Percentiles rank a stretch among this genome's conserved stretches.
phyloP scores from a whole-genome alignment of 176 grass and related monocot species.

The Musa troglodytarum region DNA sequence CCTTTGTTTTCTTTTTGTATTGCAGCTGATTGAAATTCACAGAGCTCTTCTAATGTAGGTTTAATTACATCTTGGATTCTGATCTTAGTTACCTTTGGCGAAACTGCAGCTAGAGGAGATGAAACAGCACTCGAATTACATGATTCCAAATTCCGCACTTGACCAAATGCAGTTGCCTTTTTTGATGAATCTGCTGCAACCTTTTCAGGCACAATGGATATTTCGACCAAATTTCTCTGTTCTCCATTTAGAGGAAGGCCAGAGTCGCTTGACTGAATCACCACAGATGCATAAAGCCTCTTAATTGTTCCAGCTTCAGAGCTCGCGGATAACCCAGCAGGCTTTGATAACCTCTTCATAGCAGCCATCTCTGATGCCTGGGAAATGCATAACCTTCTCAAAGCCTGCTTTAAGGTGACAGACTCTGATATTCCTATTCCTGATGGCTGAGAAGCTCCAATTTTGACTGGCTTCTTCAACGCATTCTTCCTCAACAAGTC shows the following conservation, averaged over 20 bases:
- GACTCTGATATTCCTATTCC: constrained; percentile 63
- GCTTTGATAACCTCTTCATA: constrained; percentile 24
- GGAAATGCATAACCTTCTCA: constrained; percentile 28
- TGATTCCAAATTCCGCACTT: constrained; percentile 8
- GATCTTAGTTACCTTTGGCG: constrained; percentile 3
- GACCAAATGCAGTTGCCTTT: background rate
- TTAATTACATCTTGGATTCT: constrained; percentile 20
- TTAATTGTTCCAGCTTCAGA: constrained; percentile 27
- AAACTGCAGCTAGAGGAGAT: background rate
- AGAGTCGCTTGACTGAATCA: constrained; percentile 17
- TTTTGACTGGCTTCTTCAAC: constrained; percentile 40
- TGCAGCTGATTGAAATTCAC: constrained; percentile 20
- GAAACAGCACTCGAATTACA: constrained; percentile 1
- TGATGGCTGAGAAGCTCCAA: constrained; percentile 29
- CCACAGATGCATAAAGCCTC: constrained; percentile 25
- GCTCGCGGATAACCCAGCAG: constrained; percentile 4
- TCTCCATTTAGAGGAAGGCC: background rate
- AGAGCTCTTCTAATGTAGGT: constrained; percentile 5
- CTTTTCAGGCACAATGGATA: constrained; percentile 21
- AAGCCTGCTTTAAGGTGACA: constrained; percentile 79
- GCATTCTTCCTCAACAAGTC: constrained; percentile 33
- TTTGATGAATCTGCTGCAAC: constrained; percentile 3
- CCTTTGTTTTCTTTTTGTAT: constrained; percentile 22
- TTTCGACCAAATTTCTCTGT: constrained; percentile 17
- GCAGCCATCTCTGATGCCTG: constrained; percentile 31